Percentiles rank a stretch among this genome's conserved stretches.
These are phyloP conservation scores for Pseudozyma sp. DNA, from an alignment of 1,284 basidiomycete genomes.

Conservation along the genomic window DNA sequence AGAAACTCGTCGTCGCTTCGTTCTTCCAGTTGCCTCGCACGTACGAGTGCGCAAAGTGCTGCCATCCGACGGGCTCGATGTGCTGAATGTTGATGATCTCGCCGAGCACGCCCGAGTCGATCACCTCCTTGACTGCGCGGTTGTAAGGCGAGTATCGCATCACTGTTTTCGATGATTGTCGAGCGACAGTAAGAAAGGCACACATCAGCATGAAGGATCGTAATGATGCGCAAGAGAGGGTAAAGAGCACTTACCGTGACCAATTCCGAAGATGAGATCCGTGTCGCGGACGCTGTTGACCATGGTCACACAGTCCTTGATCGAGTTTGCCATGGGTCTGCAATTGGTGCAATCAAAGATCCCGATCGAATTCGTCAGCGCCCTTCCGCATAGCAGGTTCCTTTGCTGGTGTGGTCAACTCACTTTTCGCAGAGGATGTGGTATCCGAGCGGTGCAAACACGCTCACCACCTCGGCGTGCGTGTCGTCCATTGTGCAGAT, in stretches of 20 bases:
- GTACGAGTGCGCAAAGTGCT: conserved; percentile 46
- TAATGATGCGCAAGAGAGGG: too few relatives aligned
- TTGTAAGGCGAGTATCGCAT: conserved; percentile 46
- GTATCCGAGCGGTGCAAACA: conserved; percentile 37
- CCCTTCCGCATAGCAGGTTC: neutral
- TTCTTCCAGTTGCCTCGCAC: conserved; percentile 43
- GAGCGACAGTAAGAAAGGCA: neutral
- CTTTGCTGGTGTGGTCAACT: neutral
- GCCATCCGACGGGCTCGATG: conserved; percentile 42
- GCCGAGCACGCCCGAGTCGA: conserved; percentile 37
- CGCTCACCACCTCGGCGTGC: conserved; percentile 37
- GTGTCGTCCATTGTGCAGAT: conserved; percentile 47
- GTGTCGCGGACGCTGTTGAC: conserved; percentile 29
- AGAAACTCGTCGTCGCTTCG: conserved; percentile 40
- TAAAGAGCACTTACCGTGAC: conserved; percentile 14
- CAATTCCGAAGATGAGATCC: conserved; percentile 34
- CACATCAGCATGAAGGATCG: neutral
- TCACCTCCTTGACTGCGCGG: conserved; percentile 32
- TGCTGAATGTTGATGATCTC: conserved; percentile 49
- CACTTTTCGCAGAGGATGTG: conserved; percentile 45
- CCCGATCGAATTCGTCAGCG: conserved; percentile 1
- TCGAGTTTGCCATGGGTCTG: conserved; percentile 38
- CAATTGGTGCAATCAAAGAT: neutral
- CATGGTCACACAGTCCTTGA: conserved; percentile 42
- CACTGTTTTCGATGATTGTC: neutral